Percentiles rank a stretch among this genome's conserved stretches.
These are phyloP conservation scores for Botrytis tulipae DNA, from an alignment of 2,329 filamentous ascomycete genomes.

Conservation along the genomic window DNA sequence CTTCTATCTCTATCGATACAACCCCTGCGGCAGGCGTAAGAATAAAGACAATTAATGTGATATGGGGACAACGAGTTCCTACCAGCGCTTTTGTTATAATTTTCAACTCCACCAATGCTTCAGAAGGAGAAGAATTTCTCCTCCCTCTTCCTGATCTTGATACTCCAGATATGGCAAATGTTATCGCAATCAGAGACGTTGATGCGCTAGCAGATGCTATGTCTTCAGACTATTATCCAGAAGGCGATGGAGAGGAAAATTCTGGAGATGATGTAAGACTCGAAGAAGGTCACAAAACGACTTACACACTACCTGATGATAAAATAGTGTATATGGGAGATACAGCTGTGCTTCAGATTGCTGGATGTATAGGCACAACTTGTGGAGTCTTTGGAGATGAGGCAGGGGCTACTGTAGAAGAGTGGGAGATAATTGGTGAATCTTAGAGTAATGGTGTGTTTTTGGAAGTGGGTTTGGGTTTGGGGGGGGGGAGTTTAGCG, in stretches of 20 bases:
- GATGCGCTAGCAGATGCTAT: neutral
- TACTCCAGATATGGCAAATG: neutral
- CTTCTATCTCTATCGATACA: constrained; percentile 1
- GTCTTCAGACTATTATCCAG: neutral
- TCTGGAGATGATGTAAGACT: constrained; percentile 17
- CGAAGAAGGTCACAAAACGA: constrained; percentile 25
- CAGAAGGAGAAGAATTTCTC: neutral
- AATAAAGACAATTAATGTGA: neutral
- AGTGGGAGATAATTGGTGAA: constrained; percentile 43
- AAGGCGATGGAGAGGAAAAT: neutral
- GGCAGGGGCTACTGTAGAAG: constrained; percentile 49
- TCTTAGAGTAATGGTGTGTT: neutral
- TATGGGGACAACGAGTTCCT: constrained; percentile 1
- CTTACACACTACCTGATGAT: constrained; percentile 20
- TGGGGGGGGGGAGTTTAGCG: neutral
- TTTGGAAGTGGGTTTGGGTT: neutral
- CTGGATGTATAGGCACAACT: constrained; percentile 41
- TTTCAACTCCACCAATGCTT: neutral
- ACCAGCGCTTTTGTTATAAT: neutral
- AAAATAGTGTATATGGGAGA: constrained; percentile 26
- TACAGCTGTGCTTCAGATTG: constrained; percentile 41
- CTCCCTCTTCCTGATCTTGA: neutral
- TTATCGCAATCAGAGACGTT: neutral
- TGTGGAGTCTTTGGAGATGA: constrained; percentile 32
- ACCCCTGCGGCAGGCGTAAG: neutral